Percentiles rank a stretch among this genome's conserved stretches.
These are phyloP conservation scores for Larix kaempferi DNA, from an alignment of 75 land plant genomes.

Conservation along the genomic window DNA sequence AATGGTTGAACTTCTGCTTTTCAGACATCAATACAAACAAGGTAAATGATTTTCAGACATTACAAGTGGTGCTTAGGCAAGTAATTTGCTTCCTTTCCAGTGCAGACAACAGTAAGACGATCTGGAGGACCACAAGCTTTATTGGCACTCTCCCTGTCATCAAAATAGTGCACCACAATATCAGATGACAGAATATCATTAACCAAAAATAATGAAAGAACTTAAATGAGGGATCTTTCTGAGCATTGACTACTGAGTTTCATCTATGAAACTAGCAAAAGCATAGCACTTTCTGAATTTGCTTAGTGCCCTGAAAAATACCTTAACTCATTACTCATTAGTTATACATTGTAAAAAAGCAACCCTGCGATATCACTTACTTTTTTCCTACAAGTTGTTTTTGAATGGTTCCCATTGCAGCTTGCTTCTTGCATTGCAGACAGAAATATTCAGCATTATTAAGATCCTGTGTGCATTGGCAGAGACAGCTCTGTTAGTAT, in stretches of 20 bases:
- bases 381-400: background rate
- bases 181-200: background rate
- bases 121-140: constrained; percentile 25
- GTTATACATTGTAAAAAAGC: background rate
- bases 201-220: too few relatives aligned
- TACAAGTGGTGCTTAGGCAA: constrained; percentile 76
- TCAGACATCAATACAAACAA: background rate
- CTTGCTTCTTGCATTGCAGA: constrained; percentile 55
- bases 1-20: background rate
- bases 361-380: background rate
- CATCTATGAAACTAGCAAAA: background rate
- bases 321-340: background rate
- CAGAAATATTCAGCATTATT: constrained; percentile 54
- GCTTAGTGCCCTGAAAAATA: background rate
- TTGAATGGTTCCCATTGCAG: background rate
- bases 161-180: background rate
- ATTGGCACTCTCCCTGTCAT: background rate
- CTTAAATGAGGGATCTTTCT: too few relatives aligned
- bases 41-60: constrained; percentile 9
- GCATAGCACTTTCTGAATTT: background rate
- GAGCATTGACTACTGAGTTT: too few relatives aligned
- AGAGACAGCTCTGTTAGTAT: background rate
- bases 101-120: constrained; percentile 61
- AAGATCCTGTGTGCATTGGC: constrained; percentile 31
- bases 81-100: constrained; percentile 71